These are phyloP conservation scores for Syzygium oleosum DNA, from an alignment of 345 rosid genomes.

Conservation along the genomic window DNA sequence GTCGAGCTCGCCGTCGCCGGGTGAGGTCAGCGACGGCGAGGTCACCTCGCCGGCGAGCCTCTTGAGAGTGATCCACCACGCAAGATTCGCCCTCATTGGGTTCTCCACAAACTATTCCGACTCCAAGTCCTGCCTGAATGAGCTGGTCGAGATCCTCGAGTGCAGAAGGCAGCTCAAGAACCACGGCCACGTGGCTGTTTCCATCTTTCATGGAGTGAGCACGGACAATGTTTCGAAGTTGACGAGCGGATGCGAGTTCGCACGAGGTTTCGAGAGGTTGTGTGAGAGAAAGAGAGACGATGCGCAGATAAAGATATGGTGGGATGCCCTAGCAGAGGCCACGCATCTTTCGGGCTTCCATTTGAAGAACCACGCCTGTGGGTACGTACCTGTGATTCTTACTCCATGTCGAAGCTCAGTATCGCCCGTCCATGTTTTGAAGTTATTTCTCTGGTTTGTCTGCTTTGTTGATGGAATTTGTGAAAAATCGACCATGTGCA, in stretches of 20 bases:
- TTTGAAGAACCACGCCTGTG: not conserved
- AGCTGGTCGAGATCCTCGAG: not conserved
- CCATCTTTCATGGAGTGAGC: not conserved
- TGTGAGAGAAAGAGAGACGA: not conserved
- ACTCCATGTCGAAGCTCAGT: not conserved
- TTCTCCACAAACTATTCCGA: slow-evolving; percentile 1
- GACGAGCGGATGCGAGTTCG: not conserved
- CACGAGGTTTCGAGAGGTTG: not conserved
- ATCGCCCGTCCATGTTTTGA: not conserved
- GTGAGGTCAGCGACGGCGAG: too few relatives aligned
- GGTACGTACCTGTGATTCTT: not conserved
- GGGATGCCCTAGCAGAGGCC: not conserved
- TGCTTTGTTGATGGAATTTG: too few relatives aligned
- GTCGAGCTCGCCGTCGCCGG: too few relatives aligned
- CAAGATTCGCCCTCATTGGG: not conserved
- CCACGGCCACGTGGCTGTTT: not conserved
- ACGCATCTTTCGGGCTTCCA: not conserved
- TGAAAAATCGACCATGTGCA: too few relatives aligned
- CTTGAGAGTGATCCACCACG: not conserved
- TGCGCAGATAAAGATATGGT: not conserved
- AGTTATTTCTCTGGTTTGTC: not conserved
- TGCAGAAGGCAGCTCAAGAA: not conserved
- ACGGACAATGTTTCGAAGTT: not conserved
- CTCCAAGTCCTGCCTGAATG: not conserved
- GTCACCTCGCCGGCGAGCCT: not conserved